Evolutionary conservation across 1,284 basidiomycete species (phyloP), one percentile per base, ranked within the genome.

Genomic region (Papiliotrema nemorosa): DNA sequence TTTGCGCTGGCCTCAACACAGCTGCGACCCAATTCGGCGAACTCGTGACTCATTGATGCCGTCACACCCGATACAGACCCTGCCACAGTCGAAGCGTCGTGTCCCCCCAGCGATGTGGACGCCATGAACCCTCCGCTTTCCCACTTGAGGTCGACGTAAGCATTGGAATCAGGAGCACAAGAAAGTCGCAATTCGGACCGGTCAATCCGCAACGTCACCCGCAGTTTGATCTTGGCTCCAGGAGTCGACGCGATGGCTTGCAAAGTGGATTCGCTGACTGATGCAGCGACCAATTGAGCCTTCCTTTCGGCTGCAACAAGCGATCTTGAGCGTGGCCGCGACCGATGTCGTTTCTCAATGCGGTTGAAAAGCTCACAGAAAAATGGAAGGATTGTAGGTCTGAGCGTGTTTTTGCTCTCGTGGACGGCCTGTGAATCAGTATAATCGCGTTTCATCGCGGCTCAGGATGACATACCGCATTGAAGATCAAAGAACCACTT

Each of bases 61-160:
- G 85, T 86, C 21, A 93, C 78, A 1, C 88, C 89, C 20, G 84
- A 85, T 12, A 93, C 83, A 40, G 82, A 83, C 4, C 87, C 88
- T 0, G 85, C 84, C 58, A 92, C 83, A 5, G 83, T 82, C 20
- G 88, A 79, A 34, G 50, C 49, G 35, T 81, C 81, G 20, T 82
- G 80, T 40, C 81, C 82, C 10, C 84, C 84, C 2, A 88, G 85
- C 24, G 84, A 82, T 16, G 88, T 78, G 56, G 83, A 87, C 33
- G 90, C 70, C 34, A 90, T 76, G 63, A 94, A 91, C 0, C 90
- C 90, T 33, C 91, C 91, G 59, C 87, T 92, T 53, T 92, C 85
- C 91, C 91, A 96, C 44, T 88, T 82, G 27, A 94, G 69, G 2
- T 85, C 85, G 18, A 87, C 88, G 36, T 87, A 80, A 14, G 93